Conservation (phyloP, 345 rosid species). For the Stellera chamaejasme region DNA sequence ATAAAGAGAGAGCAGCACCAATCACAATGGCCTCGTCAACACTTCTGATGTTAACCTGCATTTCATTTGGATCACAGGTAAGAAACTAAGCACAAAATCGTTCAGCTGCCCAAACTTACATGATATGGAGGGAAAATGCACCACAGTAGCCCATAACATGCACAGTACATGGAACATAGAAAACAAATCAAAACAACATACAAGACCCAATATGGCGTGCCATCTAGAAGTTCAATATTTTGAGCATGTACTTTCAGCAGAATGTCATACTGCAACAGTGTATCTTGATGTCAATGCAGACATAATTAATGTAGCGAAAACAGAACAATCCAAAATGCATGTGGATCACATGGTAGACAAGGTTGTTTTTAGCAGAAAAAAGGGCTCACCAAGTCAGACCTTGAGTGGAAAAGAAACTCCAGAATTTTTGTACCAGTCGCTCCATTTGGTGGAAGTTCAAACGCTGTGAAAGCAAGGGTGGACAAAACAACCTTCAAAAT, state of each 20-base stretch:
- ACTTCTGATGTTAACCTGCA: slow-evolving; percentile 92
- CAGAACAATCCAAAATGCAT: neutral
- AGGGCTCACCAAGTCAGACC: slow-evolving; percentile 71
- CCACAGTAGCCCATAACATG: neutral
- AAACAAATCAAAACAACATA: slow-evolving; percentile 4
- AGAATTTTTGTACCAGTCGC: slow-evolving; percentile 87
- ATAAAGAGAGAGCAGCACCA: slow-evolving; percentile 94
- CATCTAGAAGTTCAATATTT: too few species aligned
- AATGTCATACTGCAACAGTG: too few species aligned
- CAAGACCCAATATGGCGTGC: too few species aligned
- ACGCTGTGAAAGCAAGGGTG: slow-evolving; percentile 92
- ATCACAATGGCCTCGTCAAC: slow-evolving; percentile 93
- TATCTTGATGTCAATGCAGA: too few species aligned
- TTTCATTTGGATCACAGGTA: neutral
- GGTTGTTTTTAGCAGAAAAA: neutral
- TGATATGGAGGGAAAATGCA: too few species aligned
- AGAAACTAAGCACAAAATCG: neutral
- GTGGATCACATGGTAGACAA: too few species aligned
- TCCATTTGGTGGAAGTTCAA: slow-evolving; percentile 97
- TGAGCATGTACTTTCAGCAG: too few species aligned
- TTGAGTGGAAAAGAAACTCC: slow-evolving; percentile 86
- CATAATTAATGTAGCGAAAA: neutral
- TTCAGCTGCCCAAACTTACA: too few species aligned
- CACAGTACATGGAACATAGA: slow-evolving; percentile 4
- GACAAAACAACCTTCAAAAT: slow-evolving; percentile 73